Conservation (phyloP, 805 yeast species). For the Wickerhamomyces mucosus region DNA sequence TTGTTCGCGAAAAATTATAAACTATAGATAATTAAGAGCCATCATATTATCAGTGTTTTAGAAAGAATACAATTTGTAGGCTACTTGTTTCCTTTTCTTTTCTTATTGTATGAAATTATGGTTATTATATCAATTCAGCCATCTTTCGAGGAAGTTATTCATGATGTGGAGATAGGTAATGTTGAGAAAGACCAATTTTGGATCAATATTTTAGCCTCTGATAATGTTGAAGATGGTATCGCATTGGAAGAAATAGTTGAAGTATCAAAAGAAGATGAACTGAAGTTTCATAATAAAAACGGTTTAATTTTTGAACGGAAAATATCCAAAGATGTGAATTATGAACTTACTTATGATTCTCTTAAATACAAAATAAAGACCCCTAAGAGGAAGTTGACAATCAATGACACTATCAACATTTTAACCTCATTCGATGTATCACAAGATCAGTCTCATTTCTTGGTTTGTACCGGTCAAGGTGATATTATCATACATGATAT, state of each 20-base stretch:
- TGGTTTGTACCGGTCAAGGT: conserved; percentile 29
- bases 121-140: conserved; percentile 28
- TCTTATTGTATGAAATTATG: too few relatives aligned
- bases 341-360: too few relatives aligned
- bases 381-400: conserved; percentile 6
- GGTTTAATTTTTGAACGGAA: conserved; percentile 11
- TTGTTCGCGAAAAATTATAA: too few relatives aligned
- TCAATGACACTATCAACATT: conserved; percentile 1
- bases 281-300: conserved; percentile 8
- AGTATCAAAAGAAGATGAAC: conserved; percentile 13
- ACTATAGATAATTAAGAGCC: too few relatives aligned
- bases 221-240: conserved; percentile 14
- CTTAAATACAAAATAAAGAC: conserved; percentile 7
- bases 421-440: conserved; percentile 26
- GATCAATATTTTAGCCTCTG: conserved; percentile 23
- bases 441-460: conserved; percentile 18
- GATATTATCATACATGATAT: too few relatives aligned
- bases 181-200: conserved; percentile 29
- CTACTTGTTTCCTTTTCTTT: too few relatives aligned
- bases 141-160: conserved; percentile 33
- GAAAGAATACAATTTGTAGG: too few relatives aligned
- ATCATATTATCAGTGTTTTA: too few relatives aligned
- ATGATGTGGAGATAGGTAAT: conserved; percentile 25
- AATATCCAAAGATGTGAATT: too few relatives aligned
- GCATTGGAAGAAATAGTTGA: conserved; percentile 22